Percentiles rank a stretch among this genome's conserved stretches.
Evolutionary conservation across 78 protist species (phyloP).

Genomic region (Planoprotostelium fungivorum): DNA sequence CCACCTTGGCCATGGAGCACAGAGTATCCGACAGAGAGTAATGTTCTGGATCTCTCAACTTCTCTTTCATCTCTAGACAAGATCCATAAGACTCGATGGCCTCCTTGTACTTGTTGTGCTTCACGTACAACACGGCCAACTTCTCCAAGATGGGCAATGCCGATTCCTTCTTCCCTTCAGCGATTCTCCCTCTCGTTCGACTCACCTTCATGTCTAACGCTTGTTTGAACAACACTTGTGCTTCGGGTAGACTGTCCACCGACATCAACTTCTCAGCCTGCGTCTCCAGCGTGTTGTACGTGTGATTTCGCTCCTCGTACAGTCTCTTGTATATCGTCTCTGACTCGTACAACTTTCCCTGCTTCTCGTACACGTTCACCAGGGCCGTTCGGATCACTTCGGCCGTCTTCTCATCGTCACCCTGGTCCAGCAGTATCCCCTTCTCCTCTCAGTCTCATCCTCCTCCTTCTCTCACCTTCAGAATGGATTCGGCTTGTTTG

Average conservation of each 20-base stretch:
- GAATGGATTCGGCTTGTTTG: background rate
- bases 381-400: background rate
- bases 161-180: background rate
- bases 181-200: background rate
- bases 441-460: too few species aligned
- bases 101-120: background rate
- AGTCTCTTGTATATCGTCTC: background rate
- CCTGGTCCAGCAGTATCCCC: background rate
- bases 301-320: background rate
- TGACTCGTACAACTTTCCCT: background rate
- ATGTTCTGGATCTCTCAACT: background rate
- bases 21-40: background rate
- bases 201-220: background rate
- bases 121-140: background rate
- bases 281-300: background rate
- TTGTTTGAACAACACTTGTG: background rate
- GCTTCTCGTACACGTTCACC: background rate
- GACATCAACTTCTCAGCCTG: background rate
- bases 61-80: background rate
- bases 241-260: background rate
- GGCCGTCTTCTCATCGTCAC: background rate
- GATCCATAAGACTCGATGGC: background rate
- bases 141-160: background rate
- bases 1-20: background rate
- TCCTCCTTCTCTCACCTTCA: background rate